Evolutionary conservation across 495 filamentous ascomycete genomes (phyloP).

Genomic region (Stereocaulon alpinum): DNA sequence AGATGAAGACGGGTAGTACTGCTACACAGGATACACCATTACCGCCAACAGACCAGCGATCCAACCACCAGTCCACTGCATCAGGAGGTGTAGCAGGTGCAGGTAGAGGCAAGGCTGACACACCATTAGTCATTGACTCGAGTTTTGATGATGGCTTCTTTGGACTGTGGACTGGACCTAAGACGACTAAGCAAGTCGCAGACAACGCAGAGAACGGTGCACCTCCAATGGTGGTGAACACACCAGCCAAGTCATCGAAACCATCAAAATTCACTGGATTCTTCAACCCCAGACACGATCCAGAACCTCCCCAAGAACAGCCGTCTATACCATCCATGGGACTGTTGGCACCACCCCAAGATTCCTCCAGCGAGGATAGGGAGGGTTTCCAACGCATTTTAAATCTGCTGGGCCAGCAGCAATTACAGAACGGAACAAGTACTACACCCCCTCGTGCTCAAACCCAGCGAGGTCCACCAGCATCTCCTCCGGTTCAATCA

Average conservation of each 20-base stretch:
- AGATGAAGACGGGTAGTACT: slow-evolving; percentile 58
- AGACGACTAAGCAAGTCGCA: slow-evolving; percentile 25
- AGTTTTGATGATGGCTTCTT: slow-evolving; percentile 80
- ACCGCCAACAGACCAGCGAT: slow-evolving; percentile 12
- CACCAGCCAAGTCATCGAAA: slow-evolving; percentile 35
- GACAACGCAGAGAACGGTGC: slow-evolving; percentile 24
- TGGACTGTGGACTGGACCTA: slow-evolving; percentile 49
- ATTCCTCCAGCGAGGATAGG: slow-evolving; percentile 62
- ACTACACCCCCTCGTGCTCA: slow-evolving; percentile 13
- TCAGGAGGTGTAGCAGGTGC: slow-evolving; percentile 6
- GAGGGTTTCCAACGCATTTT: slow-evolving; percentile 84
- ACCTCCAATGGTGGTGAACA: slow-evolving; percentile 6
- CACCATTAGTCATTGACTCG: slow-evolving; percentile 51
- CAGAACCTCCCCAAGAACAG: slow-evolving; percentile 40
- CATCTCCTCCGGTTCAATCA: slow-evolving; percentile 26
- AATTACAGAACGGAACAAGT: slow-evolving; percentile 13
- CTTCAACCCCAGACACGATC: slow-evolving; percentile 57
- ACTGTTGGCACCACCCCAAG: slow-evolving; percentile 26
- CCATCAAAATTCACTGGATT: slow-evolving; percentile 77
- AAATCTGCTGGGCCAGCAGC: slow-evolving; percentile 57
- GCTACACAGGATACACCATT: slow-evolving; percentile 10
- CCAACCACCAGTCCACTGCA: slow-evolving; percentile 16
- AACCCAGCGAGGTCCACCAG: slow-evolving; percentile 20
- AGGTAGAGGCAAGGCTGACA: slow-evolving; percentile 38
- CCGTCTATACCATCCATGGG: slow-evolving; percentile 29